phyloP scores from a whole-genome alignment of 2,329 filamentous ascomycete genomes.

The Hypoxylon sp. region DNA sequence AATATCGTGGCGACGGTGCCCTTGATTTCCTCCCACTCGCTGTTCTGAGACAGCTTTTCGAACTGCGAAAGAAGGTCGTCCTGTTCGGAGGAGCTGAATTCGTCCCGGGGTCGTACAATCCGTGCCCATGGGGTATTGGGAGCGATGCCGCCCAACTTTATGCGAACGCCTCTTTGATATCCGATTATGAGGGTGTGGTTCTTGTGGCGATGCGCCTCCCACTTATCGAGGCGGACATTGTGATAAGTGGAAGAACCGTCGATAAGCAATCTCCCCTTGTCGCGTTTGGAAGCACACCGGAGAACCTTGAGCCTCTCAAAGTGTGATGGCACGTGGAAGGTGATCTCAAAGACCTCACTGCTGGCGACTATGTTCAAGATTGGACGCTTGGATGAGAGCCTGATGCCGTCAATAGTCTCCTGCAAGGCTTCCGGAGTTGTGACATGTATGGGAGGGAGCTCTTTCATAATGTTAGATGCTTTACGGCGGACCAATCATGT shows the following conservation, averaged over 20 bases:
- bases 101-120: constrained; percentile 11
- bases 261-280: constrained; percentile 13
- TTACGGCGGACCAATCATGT: neutral
- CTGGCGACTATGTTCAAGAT: constrained; percentile 12
- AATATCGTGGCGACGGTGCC: constrained; percentile 11
- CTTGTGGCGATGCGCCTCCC: constrained; percentile 22
- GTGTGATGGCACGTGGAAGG: constrained; percentile 15
- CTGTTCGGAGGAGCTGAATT: constrained; percentile 7
- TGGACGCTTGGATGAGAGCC: constrained; percentile 11
- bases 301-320: constrained; percentile 23
- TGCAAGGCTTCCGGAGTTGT: constrained; percentile 5
- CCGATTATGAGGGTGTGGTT: constrained; percentile 18
- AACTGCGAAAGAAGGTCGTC: constrained; percentile 17
- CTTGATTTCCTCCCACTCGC: constrained; percentile 9
- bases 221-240: constrained; percentile 7
- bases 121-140: constrained; percentile 16
- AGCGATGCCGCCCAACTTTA: constrained; percentile 4
- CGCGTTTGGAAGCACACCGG: constrained; percentile 16
- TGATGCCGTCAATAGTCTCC: constrained; percentile 18
- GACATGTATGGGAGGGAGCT: constrained; percentile 5
- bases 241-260: constrained; percentile 20
- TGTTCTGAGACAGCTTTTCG: constrained; percentile 10
- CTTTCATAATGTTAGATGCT: constrained; percentile 11
- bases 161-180: constrained; percentile 14
- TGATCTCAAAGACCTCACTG: constrained; percentile 11